These are phyloP conservation scores for Ceratorhiza oryzae-sativae DNA, from an alignment of 1,284 basidiomycete genomes.

Conservation along the genomic window DNA sequence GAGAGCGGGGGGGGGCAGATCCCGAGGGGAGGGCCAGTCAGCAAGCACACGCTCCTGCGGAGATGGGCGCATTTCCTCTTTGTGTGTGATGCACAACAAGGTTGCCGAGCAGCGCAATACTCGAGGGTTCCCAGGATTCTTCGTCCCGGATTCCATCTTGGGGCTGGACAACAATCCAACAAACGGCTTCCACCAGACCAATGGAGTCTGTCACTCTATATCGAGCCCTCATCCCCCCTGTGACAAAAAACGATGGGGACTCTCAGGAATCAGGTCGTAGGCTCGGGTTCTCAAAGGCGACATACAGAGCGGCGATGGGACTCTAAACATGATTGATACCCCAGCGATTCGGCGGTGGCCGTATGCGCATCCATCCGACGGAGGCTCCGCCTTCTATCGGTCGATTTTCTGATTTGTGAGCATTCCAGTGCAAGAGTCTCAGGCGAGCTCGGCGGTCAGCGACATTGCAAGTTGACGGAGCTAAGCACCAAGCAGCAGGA, in stretches of 20 bases:
- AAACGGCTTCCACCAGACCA: neutral
- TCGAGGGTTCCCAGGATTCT: conserved; percentile 31
- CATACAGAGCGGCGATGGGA: neutral
- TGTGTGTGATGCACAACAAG: neutral
- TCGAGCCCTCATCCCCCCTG: conserved; percentile 5
- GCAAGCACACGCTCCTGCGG: neutral
- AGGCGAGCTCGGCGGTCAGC: neutral
- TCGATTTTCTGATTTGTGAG: neutral
- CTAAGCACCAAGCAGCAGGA: too few relatives aligned
- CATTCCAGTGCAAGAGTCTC: neutral
- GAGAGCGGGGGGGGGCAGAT: neutral
- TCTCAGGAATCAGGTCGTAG: neutral
- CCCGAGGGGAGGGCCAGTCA: neutral
- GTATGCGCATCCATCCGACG: neutral
- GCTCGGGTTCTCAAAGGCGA: conserved; percentile 3
- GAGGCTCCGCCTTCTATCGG: neutral
- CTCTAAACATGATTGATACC: conserved; percentile 3
- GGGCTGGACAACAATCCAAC: conserved; percentile 17
- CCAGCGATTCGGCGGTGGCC: neutral
- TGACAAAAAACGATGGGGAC: neutral
- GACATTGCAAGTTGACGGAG: neutral
- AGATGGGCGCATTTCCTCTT: neutral
- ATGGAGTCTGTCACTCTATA: neutral
- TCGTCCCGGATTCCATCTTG: conserved; percentile 37
- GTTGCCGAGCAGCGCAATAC: conserved; percentile 8